Evolutionary conservation across 2,329 filamentous ascomycete species (phyloP).

Genomic region (Colletotrichum musae): DNA sequence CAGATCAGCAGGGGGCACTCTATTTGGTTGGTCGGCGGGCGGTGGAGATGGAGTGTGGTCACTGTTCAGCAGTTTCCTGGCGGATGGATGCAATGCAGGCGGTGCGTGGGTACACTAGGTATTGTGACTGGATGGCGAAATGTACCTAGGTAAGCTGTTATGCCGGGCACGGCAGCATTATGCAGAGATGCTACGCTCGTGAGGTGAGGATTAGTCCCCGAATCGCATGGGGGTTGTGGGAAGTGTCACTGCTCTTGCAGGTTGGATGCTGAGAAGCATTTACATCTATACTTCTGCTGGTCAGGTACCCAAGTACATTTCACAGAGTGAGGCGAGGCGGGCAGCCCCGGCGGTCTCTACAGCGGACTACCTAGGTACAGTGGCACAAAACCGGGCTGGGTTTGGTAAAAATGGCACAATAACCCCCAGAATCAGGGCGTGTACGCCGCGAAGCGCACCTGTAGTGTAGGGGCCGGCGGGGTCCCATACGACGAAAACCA

Average conservation of each 20-base stretch:
- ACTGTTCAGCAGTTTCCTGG: constrained; percentile 6
- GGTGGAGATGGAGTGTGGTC: constrained; percentile 10
- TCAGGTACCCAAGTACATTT: too few relatives aligned
- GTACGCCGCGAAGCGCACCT: too few relatives aligned
- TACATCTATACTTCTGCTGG: too few relatives aligned
- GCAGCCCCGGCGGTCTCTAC: background rate
- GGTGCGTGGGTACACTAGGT: background rate
- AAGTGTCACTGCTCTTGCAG: too few relatives aligned
- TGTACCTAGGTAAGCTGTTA: background rate
- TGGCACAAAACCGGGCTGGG: too few relatives aligned
- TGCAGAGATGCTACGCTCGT: background rate
- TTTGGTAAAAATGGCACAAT: too few relatives aligned
- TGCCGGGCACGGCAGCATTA: background rate
- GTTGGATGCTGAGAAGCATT: too few relatives aligned
- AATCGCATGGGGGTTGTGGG: background rate
- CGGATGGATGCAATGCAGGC: constrained; percentile 11
- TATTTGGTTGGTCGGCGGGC: constrained; percentile 23
- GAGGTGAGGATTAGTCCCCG: constrained; percentile 10
- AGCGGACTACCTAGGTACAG: too few relatives aligned
- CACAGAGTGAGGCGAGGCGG: background rate
- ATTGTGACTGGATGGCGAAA: too few relatives aligned
- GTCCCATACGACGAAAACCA: constrained; percentile 9
- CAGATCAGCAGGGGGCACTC: constrained; percentile 28
- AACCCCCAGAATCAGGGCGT: too few relatives aligned
- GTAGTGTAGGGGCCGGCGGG: background rate